phyloP scores from a whole-genome alignment of 352 stramenopile genomes.

The Thraustotheca clavata region DNA sequence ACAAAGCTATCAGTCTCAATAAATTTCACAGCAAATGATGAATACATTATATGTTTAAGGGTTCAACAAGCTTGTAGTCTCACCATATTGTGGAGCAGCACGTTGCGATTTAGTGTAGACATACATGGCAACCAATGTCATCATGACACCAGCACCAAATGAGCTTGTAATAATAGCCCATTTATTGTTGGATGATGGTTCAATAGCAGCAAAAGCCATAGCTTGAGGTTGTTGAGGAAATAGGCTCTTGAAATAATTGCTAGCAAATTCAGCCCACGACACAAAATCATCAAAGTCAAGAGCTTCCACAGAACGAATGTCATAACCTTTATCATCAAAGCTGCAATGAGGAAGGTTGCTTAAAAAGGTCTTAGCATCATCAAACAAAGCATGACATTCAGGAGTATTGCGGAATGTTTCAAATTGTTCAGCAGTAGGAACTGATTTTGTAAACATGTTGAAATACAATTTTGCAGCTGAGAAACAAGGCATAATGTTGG shows the following conservation, averaged over 20 bases:
- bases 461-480: conserved; percentile 7
- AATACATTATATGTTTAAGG: too few species aligned
- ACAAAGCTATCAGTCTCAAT: too few species aligned
- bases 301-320: conserved; percentile 5
- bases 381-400: conserved; percentile 4
- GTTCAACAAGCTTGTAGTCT: neutral
- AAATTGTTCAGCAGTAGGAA: neutral
- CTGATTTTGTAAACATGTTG: conserved; percentile 12
- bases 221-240: neutral
- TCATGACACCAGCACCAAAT: neutral
- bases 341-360: neutral
- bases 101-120: neutral
- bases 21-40: too few species aligned
- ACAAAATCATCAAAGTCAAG: neutral
- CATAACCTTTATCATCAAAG: neutral
- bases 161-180: neutral
- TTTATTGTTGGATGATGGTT: neutral
- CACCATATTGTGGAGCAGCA: neutral
- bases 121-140: neutral
- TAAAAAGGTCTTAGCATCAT: neutral
- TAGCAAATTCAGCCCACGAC: neutral
- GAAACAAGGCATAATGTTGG: conserved; percentile 11
- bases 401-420: neutral
- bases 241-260: neutral
- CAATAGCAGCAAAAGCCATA: neutral